Conservation (phyloP, 345 rosid genomes). For the Hibiscus syriacus region DNA sequence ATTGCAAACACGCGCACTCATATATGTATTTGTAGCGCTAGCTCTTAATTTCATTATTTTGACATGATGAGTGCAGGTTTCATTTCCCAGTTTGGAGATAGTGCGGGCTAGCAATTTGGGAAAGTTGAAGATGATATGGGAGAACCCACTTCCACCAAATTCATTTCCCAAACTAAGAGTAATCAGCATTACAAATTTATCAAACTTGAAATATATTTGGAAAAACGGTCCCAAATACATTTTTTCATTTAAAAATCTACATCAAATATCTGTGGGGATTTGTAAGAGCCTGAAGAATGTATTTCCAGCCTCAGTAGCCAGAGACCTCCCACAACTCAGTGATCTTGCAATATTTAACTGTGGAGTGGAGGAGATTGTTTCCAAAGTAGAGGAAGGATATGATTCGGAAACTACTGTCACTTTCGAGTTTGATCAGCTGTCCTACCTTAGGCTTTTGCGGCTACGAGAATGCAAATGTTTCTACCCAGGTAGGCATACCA, state of each 20-base stretch:
- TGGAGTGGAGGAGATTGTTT: background rate
- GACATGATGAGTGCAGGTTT: no score
- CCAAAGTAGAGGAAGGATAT: background rate
- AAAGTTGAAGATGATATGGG: background rate
- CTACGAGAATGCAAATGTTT: background rate
- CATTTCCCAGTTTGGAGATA: background rate
- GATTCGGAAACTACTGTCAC: background rate
- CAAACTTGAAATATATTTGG: background rate
- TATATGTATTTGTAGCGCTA: background rate
- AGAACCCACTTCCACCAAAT: background rate
- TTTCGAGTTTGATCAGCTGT: background rate
- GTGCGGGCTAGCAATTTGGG: background rate
- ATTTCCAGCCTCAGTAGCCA: background rate
- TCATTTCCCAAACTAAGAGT: background rate
- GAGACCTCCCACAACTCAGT: background rate
- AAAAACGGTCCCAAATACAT: background rate
- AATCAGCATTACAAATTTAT: background rate
- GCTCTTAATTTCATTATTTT: background rate
- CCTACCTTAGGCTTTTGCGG: rapidly evolving
- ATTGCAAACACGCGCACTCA: no score
- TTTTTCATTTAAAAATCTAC: background rate
- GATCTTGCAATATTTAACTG: rapidly evolving
- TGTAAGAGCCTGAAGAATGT: background rate
- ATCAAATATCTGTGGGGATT: background rate
- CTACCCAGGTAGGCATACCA: background rate